phyloP scores from a whole-genome alignment of 441 rosid species.

The Populus hybrid region DNA sequence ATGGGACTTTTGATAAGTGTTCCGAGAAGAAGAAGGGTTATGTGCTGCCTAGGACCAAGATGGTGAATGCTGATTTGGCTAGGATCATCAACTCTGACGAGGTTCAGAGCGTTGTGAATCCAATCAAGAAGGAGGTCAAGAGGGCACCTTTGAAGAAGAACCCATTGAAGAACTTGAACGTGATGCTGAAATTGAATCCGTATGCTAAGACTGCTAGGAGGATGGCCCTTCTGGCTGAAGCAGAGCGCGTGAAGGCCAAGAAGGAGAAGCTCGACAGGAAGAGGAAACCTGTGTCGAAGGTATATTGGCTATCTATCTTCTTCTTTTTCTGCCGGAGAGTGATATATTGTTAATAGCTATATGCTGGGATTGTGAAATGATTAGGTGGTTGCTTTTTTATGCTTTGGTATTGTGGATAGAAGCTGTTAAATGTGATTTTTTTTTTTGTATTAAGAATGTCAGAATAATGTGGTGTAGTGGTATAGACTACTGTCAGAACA shows the following conservation, averaged over 20 bases:
- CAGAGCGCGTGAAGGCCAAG: conserved; percentile 81
- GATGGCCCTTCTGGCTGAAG: conserved; percentile 93
- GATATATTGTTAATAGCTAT: background rate
- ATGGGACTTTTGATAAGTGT: conserved; percentile 74
- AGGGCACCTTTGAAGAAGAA: conserved; percentile 90
- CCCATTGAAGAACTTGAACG: conserved; percentile 79
- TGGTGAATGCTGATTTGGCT: conserved; percentile 90
- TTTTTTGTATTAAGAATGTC: background rate
- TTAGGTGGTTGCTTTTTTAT: background rate
- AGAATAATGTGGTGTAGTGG: background rate
- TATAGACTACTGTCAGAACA: background rate
- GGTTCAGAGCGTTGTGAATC: conserved; percentile 88
- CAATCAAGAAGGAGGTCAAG: conserved; percentile 65
- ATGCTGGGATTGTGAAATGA: background rate
- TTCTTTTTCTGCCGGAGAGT: background rate
- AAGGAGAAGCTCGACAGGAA: conserved; percentile 93
- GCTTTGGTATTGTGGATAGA: background rate
- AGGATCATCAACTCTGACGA: conserved; percentile 97
- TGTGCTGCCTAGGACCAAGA: conserved; percentile 74
- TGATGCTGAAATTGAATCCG: conserved; percentile 77
- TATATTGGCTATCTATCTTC: conserved; percentile 19
- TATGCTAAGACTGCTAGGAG: conserved; percentile 93
- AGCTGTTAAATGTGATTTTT: background rate
- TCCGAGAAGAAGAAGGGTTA: conserved; percentile 93
- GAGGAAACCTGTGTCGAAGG: conserved; percentile 74